Evolutionary conservation across 1,139 yeast species (phyloP).

Genomic region (Entelexis sorbosivorans): DNA sequence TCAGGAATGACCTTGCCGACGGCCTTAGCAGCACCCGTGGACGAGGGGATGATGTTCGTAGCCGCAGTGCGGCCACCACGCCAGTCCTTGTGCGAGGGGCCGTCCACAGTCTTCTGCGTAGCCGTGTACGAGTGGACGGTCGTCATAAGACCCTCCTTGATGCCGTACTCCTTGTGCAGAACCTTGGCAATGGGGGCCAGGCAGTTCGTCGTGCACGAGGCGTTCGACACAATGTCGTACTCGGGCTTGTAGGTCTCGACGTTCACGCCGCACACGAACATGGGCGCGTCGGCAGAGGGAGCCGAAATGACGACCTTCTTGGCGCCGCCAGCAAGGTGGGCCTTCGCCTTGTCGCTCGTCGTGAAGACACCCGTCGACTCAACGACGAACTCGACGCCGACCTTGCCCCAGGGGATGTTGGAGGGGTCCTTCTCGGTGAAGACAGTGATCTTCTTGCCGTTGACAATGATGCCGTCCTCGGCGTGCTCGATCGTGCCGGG

Average conservation of each 20-base stretch:
- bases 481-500: slow-evolving; percentile 53
- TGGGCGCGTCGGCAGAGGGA: slow-evolving; percentile 80
- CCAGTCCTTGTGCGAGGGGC: slow-evolving; percentile 92
- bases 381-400: slow-evolving; percentile 66
- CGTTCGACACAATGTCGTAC: slow-evolving; percentile 65
- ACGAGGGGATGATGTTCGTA: slow-evolving; percentile 80
- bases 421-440: slow-evolving; percentile 73
- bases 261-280: slow-evolving; percentile 81
- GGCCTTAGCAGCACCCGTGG: slow-evolving; percentile 90
- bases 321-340: slow-evolving; percentile 78
- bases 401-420: slow-evolving; percentile 69
- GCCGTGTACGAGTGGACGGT: slow-evolving; percentile 86
- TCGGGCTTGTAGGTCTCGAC: slow-evolving; percentile 60
- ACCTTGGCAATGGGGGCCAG: slow-evolving; percentile 82
- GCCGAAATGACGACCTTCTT: slow-evolving; percentile 83
- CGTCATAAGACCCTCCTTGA: slow-evolving; percentile 83
- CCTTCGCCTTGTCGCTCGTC: slow-evolving; percentile 62
- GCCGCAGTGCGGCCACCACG: slow-evolving; percentile 91
- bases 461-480: slow-evolving; percentile 49
- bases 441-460: slow-evolving; percentile 57
- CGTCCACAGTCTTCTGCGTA: slow-evolving; percentile 83
- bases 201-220: slow-evolving; percentile 87
- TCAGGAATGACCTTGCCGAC: slow-evolving; percentile 85
- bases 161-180: slow-evolving; percentile 66
- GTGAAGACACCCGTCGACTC: slow-evolving; percentile 88